These are phyloP conservation scores for Cryptomeria japonica DNA, from an alignment of 75 land plant genomes.

Conservation along the genomic window DNA sequence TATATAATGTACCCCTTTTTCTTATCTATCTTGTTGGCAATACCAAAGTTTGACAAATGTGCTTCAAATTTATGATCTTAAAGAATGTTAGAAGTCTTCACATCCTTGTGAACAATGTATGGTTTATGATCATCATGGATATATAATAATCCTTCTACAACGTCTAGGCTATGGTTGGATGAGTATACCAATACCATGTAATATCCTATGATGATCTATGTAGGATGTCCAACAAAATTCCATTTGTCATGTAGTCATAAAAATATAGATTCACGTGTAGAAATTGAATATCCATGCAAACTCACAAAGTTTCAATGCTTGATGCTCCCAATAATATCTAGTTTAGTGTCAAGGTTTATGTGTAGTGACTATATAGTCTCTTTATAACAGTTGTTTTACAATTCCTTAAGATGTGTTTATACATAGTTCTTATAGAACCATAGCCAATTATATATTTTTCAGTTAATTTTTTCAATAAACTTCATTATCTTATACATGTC, in stretches of 20 bases:
- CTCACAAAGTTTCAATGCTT: constrained; percentile 91
- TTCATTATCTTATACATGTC: constrained; percentile 91
- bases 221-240: constrained; percentile 89
- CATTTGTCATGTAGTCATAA: constrained; percentile 97
- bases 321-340: constrained; percentile 86
- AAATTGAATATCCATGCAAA: constrained; percentile 90
- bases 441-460: constrained; percentile 90
- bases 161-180: constrained; percentile 81
- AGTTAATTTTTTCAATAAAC: constrained; percentile 86
- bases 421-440: constrained; percentile 94
- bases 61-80: constrained; percentile 88
- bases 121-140: constrained; percentile 96
- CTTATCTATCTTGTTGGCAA: constrained; percentile 46
- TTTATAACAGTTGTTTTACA: constrained; percentile 90
- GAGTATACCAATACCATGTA: constrained; percentile 87
- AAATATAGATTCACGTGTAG: constrained; percentile 81
- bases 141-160: constrained; percentile 93
- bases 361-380: constrained; percentile 77
- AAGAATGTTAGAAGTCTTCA: constrained; percentile 92
- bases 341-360: constrained; percentile 83
- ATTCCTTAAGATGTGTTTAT: constrained; percentile 87
- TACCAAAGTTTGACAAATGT: constrained; percentile 93
- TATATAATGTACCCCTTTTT: too few relatives aligned
- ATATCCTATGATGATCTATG: constrained; percentile 81
- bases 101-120: constrained; percentile 91